Evolutionary conservation across 306 rosid species (phyloP), one percentile per base, ranked within the genome.

Genomic region (Sphenostylis stenocarpa): DNA sequence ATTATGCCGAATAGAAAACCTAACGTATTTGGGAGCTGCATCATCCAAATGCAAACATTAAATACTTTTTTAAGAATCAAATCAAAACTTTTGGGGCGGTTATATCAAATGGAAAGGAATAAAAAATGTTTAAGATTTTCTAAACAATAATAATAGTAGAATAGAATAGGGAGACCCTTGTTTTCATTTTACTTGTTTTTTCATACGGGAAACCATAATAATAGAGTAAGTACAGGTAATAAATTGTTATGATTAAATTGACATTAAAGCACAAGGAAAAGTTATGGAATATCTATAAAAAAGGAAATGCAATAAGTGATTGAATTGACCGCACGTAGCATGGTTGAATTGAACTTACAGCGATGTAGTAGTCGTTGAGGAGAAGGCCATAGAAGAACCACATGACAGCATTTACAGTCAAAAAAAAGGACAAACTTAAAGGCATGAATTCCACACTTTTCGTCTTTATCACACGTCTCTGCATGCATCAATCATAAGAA

Each of bases 351-450:
- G 8, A 47, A 47, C 53, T 83, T 83, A 94, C 97, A 5, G 98
- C 97, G 65, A 95, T 87, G 88, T 88, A 85, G 70, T 85, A 85
- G 87, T 95, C 98, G 51, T 89, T 83, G 73, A 85, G 88, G 48
- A 92, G 78, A 70, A 90, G 78, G n/a, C 99, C 99, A 76, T 92
- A 95, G 84, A 92, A 95, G 86, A 95, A 95, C 99, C 99, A 92
- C 87, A 75, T 84, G 77, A 92, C 90, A 20, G 97, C 97, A 57
- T 86, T 87, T 3, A 88, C 56, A 10, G 96, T 95, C 33, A 95
- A 84, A 85, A 88, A 95, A 85, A 95, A 86, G 11, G 99, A 95
- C 65, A 95, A 53, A 8, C 81, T 82, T 33, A 95, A 85, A 1
- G 97, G 99, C 99, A 95, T 89, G 89, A 68, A 95, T 83, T 93